phyloP scores from a whole-genome alignment of 148 eudicot species.

The Heliosperma pusillum region DNA sequence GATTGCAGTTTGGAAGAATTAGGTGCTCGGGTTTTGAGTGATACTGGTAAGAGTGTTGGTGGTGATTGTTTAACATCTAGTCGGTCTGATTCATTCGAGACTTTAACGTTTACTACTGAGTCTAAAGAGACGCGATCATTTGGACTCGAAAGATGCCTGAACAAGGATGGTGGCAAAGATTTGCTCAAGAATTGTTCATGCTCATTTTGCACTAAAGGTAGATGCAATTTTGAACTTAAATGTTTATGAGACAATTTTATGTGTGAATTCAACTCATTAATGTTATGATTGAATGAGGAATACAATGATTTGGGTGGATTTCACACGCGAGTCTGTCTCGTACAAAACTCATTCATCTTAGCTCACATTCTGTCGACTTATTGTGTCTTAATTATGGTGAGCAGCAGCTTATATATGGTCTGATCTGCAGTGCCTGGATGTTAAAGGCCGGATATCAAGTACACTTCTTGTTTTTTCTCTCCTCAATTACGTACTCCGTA shows the following conservation, averaged over 20 bases:
- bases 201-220: slow-evolving; percentile 89
- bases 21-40: slow-evolving; percentile 21
- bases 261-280: background rate
- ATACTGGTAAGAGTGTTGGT: slow-evolving; percentile 28
- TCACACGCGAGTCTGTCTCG: background rate
- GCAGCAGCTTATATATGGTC: slow-evolving; percentile 82
- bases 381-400: slow-evolving; percentile 17
- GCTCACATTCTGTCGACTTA: background rate
- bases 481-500: background rate
- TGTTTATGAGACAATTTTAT: background rate
- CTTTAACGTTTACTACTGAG: slow-evolving; percentile 31
- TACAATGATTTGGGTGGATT: background rate
- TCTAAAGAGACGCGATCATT: slow-evolving; percentile 39
- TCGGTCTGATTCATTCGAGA: slow-evolving; percentile 33
- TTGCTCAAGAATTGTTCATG: slow-evolving; percentile 61
- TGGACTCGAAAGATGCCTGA: slow-evolving; percentile 53
- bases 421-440: slow-evolving; percentile 81
- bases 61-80: slow-evolving; percentile 31
- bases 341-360: background rate
- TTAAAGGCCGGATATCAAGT: slow-evolving; percentile 74
- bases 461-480: background rate
- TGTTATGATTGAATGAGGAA: too few relatives aligned
- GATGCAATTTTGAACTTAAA: background rate
- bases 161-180: slow-evolving; percentile 30
- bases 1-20: slow-evolving; percentile 22